Conservation (phyloP, 2,329 filamentous ascomycete genomes). For the Metarhizium robertsii region DNA sequence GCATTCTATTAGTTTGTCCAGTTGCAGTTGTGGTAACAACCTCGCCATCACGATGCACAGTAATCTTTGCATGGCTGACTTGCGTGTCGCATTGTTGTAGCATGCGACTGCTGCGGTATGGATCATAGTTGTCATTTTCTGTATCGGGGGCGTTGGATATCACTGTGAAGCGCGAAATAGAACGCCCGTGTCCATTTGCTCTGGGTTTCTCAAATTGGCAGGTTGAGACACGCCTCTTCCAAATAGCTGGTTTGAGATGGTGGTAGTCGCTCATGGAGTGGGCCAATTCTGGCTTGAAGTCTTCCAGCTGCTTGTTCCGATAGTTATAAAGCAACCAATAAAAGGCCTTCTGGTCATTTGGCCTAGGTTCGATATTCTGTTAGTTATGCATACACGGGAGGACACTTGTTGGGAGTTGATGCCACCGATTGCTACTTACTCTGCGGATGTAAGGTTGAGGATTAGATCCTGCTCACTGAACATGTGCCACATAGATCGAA, state of each 20-base stretch:
- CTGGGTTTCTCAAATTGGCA: slow-evolving; percentile 45
- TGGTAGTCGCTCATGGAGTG: slow-evolving; percentile 90
- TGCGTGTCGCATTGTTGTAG: slow-evolving; percentile 32
- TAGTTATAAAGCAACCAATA: slow-evolving; percentile 80
- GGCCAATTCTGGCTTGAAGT: slow-evolving; percentile 72
- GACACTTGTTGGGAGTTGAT: neutral
- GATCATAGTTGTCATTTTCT: slow-evolving; percentile 64
- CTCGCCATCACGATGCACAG: slow-evolving; percentile 50
- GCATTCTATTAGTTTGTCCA: slow-evolving; percentile 20
- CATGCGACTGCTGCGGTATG: slow-evolving; percentile 61
- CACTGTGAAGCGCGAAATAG: slow-evolving; percentile 54
- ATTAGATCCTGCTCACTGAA: slow-evolving; percentile 65
- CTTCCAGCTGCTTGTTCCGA: slow-evolving; percentile 74
- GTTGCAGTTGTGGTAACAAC: slow-evolving; percentile 13
- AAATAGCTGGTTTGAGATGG: slow-evolving; percentile 53
- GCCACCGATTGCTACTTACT: slow-evolving; percentile 38
- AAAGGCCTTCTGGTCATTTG: slow-evolving; percentile 88
- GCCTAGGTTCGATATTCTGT: slow-evolving; percentile 32
- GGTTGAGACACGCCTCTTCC: slow-evolving; percentile 53
- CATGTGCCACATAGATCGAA: slow-evolving; percentile 87
- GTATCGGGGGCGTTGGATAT: slow-evolving; percentile 51
- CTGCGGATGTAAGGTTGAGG: slow-evolving; percentile 53
- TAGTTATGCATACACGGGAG: neutral
- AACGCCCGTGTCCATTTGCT: slow-evolving; percentile 39
- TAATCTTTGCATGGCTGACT: slow-evolving; percentile 56